These are phyloP conservation scores for Paspalum notatum DNA, from an alignment of 176 grass and related monocot genomes.

Conservation along the genomic window DNA sequence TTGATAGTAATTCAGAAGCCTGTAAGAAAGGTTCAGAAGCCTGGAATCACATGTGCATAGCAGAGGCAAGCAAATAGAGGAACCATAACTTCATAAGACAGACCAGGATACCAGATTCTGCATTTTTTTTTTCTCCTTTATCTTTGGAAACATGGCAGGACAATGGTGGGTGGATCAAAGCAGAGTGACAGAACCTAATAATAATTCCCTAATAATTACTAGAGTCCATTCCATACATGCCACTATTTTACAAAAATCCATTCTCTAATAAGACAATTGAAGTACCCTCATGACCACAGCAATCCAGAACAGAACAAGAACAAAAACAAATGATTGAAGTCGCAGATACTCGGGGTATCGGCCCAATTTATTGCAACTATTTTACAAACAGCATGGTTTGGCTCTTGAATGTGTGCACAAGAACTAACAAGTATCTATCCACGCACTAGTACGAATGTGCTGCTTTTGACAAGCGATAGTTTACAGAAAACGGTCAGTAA, in stretches of 20 bases:
- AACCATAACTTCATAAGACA: neutral
- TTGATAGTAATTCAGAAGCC: neutral
- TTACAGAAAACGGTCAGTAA: neutral
- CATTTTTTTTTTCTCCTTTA: neutral
- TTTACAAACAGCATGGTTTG: slow-evolving; percentile 12
- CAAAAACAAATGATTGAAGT: neutral
- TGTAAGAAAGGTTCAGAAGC: neutral
- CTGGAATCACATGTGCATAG: neutral
- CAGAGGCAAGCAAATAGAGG: neutral
- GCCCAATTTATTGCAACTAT: slow-evolving; percentile 8
- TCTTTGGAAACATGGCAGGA: neutral
- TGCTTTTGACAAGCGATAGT: neutral
- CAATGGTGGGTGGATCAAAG: neutral
- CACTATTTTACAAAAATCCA: too few relatives aligned
- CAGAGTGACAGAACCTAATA: neutral
- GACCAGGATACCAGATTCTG: neutral
- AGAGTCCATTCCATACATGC: too few relatives aligned
- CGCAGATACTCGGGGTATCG: neutral
- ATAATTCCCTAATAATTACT: too few relatives aligned
- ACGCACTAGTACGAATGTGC: neutral
- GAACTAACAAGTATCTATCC: neutral
- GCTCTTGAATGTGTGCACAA: slow-evolving; percentile 10
- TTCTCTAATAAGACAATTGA: neutral
- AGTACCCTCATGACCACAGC: neutral
- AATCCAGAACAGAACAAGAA: neutral